phyloP scores from a whole-genome alignment of 202 grass and related monocot genomes.

The Setaria italica region DNA sequence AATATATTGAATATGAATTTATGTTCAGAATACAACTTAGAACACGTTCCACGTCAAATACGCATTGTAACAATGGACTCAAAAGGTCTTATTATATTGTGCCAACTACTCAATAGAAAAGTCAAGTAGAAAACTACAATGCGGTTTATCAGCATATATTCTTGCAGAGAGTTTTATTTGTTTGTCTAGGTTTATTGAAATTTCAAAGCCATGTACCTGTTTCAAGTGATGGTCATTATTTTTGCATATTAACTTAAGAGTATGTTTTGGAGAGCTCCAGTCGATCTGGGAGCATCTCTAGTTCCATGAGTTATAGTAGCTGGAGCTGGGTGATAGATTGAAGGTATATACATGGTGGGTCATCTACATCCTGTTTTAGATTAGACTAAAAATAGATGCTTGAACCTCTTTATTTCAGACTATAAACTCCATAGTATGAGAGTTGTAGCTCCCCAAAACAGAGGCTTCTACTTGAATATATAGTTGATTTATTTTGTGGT shows the following conservation, averaged over 20 bases:
- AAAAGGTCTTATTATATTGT: neutral
- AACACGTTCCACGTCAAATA: neutral
- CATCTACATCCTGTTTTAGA: neutral
- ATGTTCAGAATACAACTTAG: neutral
- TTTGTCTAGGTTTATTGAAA: slow-evolving; percentile 24
- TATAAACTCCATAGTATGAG: neutral
- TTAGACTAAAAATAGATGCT: neutral
- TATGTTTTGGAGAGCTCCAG: neutral
- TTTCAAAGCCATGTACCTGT: neutral
- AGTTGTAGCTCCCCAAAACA: neutral
- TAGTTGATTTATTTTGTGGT: neutral
- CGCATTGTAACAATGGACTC: neutral
- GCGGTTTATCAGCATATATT: neutral
- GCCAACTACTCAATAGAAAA: neutral
- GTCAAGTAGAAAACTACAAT: neutral
- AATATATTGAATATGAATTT: neutral
- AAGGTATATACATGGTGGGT: neutral
- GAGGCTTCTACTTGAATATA: neutral
- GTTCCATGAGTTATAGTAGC: neutral
- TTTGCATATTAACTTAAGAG: neutral
- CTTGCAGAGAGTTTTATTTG: neutral
- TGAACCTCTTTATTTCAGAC: neutral
- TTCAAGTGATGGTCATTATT: neutral
- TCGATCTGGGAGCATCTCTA: neutral
- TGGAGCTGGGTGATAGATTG: neutral